A percentile compares a stretch with the other conserved stretches of the same genome.
Evolutionary conservation across 2,329 filamentous ascomycete species (phyloP).

Genomic region (Cladophialophora immunda): DNA sequence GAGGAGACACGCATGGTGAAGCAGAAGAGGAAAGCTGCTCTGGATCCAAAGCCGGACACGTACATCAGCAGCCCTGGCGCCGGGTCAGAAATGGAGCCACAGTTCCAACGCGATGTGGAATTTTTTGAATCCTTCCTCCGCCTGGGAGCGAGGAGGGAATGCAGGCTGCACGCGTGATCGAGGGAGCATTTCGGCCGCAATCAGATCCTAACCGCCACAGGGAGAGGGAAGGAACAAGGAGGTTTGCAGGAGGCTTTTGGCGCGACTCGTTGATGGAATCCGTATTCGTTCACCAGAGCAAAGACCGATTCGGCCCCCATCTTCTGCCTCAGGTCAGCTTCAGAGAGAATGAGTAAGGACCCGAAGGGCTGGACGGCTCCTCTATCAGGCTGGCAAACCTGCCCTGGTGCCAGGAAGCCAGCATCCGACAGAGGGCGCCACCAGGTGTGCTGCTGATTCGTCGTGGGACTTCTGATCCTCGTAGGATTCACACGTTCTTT

Average conservation of each 20-base stretch:
- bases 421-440: background rate
- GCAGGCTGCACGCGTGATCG: background rate
- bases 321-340: background rate
- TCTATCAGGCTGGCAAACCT: background rate
- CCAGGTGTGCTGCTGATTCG: background rate
- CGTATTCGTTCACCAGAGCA: background rate
- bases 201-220: background rate
- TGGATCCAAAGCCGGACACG: background rate
- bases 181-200: background rate
- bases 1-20: background rate
- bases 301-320: background rate
- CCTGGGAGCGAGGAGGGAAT: background rate
- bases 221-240: background rate
- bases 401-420: background rate
- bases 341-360: background rate
- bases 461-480: background rate
- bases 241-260: background rate
- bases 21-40: background rate
- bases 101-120: background rate
- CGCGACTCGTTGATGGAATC: background rate
- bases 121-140: background rate
- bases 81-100: conserved; percentile 3
- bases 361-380: background rate
- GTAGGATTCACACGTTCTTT: background rate
- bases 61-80: background rate